A percentile compares a stretch with the other conserved stretches of the same genome.
These are phyloP conservation scores for Oryza nivara DNA, from an alignment of 176 grass and related monocot species.

Conservation along the genomic window DNA sequence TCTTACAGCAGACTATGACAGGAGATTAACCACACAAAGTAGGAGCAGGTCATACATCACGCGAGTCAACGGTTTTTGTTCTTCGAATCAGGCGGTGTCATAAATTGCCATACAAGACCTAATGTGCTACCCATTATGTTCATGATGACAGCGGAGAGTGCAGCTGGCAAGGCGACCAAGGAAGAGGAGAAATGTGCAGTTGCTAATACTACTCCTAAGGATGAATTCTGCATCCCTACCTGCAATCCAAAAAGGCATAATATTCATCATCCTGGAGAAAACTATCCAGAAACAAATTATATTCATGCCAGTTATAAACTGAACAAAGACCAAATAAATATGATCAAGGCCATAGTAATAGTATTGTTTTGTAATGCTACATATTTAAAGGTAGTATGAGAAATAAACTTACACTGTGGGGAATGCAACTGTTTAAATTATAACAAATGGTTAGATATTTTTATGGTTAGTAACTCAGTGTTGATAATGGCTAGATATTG, in stretches of 20 bases:
- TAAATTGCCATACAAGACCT: constrained; percentile 62
- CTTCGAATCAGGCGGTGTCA: constrained; percentile 40
- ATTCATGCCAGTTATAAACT: constrained; percentile 21
- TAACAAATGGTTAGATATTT: neutral
- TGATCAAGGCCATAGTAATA: neutral
- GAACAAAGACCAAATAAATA: neutral
- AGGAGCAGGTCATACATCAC: constrained; percentile 19
- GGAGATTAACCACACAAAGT: constrained; percentile 17
- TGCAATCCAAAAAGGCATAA: constrained; percentile 42
- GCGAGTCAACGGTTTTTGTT: neutral
- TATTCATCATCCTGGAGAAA: constrained; percentile 25
- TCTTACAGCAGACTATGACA: constrained; percentile 1
- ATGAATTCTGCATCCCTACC: constrained; percentile 91
- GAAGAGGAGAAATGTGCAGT: constrained; percentile 74
- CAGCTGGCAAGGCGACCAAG: constrained; percentile 69
- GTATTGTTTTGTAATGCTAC: neutral
- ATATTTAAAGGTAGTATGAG: neutral
- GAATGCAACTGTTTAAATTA: neutral
- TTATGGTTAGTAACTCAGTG: neutral
- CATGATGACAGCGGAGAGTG: constrained; percentile 82
- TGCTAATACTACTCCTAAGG: constrained; percentile 77
- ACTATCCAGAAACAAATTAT: neutral
- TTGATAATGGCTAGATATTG: neutral
- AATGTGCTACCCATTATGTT: constrained; percentile 86
- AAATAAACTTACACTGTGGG: neutral